Evolutionary conservation across 1,139 yeast genomes (phyloP), one percentile per base, ranked within the genome.

Genomic region (Sugiyamaella grinbergsii): DNA sequence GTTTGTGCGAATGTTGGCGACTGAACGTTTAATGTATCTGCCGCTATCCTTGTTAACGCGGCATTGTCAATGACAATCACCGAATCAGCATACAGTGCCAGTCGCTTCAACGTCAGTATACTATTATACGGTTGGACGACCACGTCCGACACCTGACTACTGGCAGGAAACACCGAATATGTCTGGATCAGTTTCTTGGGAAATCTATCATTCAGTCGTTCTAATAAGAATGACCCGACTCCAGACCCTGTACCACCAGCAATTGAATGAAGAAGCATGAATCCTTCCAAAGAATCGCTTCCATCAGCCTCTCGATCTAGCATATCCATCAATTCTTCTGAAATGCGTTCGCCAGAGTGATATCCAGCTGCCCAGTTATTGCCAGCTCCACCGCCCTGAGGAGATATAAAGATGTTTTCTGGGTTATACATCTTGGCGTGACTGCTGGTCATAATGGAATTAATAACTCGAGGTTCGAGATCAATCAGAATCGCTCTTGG

Each of bases 171-270:
- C 1, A 93, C 85, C 48, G 93, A 86, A 61, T 86, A 87, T 0
- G 98, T 90, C 51, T 87, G 88, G 13, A 88, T 75, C 45, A 93
- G 70, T 64, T 90, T 91, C 66, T 91, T 91, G 50, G 85, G 83
- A 64, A 83, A 91, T 53, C 93, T 73, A 65, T 94, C 98, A 50
- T 82, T 81, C 54, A 94, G 70, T 22, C 82, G 73, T 66, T 93
- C 98, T 44, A 93, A 70, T 42, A 93, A 62, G 55, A 79, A 79
- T 0, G 96, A 88, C 0, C 98, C 98, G 40, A 90, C 81, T 5
- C 98, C 98, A 0, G 96, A 86, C 0, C 98, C 98, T 0, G 98
- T 93, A 32, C 98, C 98, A 22, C 98, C 98, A 0, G 97, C 98
- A n/a, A 94, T 95, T 13, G 97, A 88, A 67, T 93, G 98, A 52